Conservation (phyloP, 495 filamentous ascomycete genomes). For the Neurospora sublineolata region DNA sequence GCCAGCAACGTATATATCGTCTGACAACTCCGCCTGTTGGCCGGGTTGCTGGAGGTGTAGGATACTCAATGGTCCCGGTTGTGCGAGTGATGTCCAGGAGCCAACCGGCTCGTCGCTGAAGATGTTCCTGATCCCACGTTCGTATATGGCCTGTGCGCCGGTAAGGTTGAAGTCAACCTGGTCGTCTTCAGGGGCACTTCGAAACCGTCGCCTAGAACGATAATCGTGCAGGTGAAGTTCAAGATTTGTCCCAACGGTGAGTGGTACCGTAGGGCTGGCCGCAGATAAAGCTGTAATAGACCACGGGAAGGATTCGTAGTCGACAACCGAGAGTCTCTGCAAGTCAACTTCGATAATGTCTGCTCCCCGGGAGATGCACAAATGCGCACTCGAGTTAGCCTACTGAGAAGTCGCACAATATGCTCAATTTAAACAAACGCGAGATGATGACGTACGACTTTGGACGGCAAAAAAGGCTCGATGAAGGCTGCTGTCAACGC, state of each 20-base stretch:
- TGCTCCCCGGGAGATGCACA: slow-evolving; percentile 7
- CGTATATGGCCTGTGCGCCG: slow-evolving; percentile 22
- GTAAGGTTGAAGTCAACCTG: slow-evolving; percentile 14
- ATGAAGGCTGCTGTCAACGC: slow-evolving; percentile 58
- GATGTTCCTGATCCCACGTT: slow-evolving; percentile 13
- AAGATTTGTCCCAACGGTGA: slow-evolving; percentile 76
- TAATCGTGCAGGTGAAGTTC: slow-evolving; percentile 80
- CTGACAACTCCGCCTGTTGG: slow-evolving; percentile 37
- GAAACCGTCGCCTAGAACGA: slow-evolving; percentile 26
- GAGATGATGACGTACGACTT: slow-evolving; percentile 37
- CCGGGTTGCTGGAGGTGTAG: slow-evolving; percentile 55
- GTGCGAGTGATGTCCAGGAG: slow-evolving; percentile 61
- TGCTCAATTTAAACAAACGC: background rate
- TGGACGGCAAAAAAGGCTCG: slow-evolving; percentile 70
- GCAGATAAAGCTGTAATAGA: slow-evolving; percentile 76
- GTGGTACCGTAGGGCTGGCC: slow-evolving; percentile 55
- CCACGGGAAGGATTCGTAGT: slow-evolving; percentile 65
- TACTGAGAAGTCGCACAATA: background rate
- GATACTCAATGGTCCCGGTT: slow-evolving; percentile 73
- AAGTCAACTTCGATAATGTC: slow-evolving; percentile 74
- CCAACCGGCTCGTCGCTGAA: slow-evolving; percentile 33
- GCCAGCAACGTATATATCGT: slow-evolving; percentile 71
- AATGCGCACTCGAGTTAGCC: background rate
- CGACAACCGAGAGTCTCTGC: slow-evolving; percentile 59
- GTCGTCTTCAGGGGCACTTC: slow-evolving; percentile 9